Evolutionary conservation across 2,329 filamentous ascomycete genomes (phyloP).

Genomic region (Endoconidiophora polonica): DNA sequence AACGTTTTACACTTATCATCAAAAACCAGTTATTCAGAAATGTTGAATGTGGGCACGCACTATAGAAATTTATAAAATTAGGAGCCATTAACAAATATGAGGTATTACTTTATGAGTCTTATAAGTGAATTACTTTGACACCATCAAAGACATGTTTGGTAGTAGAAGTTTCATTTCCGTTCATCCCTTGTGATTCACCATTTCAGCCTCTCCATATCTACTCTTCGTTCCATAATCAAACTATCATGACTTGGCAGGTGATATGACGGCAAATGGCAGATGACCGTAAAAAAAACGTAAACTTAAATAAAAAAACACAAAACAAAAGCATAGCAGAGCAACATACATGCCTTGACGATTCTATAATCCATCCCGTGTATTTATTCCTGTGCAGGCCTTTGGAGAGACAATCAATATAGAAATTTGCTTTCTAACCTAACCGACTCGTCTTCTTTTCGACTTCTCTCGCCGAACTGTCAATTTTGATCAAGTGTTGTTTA

Average conservation of each 20-base stretch:
- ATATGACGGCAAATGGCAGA: slow-evolving; percentile 5
- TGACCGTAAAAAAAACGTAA: slow-evolving; percentile 1
- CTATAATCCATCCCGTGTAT: no score
- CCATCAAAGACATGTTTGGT: slow-evolving; percentile 2
- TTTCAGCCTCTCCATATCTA: background rate
- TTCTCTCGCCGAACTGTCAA: no score
- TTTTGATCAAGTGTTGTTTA: background rate
- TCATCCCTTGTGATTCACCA: background rate
- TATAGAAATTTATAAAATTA: background rate
- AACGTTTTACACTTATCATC: background rate
- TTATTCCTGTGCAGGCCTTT: no score
- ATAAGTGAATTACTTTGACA: background rate
- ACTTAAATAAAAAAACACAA: slow-evolving; percentile 6
- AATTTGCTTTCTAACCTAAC: no score
- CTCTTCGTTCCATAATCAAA: no score
- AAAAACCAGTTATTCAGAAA: background rate
- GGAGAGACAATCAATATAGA: no score
- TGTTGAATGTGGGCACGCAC: background rate
- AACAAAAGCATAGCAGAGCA: slow-evolving; percentile 1
- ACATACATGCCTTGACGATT: background rate
- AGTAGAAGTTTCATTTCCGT: background rate
- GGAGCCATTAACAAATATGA: background rate
- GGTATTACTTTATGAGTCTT: background rate
- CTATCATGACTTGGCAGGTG: background rate
- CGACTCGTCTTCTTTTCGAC: no score